phyloP scores from a whole-genome alignment of 345 rosid species.

The Psidium guajava region DNA sequence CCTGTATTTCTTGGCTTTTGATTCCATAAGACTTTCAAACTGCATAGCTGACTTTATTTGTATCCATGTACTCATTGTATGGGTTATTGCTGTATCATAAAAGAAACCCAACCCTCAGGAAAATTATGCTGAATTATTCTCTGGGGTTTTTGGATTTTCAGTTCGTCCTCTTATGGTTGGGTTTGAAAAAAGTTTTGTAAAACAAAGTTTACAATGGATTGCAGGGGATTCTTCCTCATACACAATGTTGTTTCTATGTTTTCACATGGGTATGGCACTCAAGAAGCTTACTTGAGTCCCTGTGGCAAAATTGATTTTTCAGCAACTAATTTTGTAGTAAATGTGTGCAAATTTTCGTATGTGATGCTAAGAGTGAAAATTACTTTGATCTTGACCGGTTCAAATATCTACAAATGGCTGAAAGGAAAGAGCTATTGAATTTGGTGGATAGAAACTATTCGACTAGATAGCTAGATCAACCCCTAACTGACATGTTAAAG shows the following conservation, averaged over 20 bases:
- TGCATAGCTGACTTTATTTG: background rate
- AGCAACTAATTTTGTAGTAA: background rate
- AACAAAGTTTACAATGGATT: background rate
- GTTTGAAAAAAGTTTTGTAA: background rate
- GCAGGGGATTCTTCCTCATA: background rate
- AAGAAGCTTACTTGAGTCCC: background rate
- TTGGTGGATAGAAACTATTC: background rate
- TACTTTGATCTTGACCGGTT: background rate
- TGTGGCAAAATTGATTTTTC: background rate
- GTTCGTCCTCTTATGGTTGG: background rate
- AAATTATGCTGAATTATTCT: background rate
- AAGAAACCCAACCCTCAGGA: background rate
- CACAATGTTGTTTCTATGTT: background rate
- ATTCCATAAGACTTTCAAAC: background rate
- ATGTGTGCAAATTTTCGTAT: background rate
- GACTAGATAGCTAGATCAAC: background rate
- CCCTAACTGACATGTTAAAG: too few species aligned
- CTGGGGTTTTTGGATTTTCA: background rate
- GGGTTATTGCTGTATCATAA: background rate
- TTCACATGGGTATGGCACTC: background rate
- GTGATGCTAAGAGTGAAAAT: background rate
- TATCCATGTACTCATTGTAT: background rate
- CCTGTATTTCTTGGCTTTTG: background rate
- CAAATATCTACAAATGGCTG: background rate
- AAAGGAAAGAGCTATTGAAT: background rate